These are phyloP conservation scores for Elsinoe australis DNA, from an alignment of 2,329 filamentous ascomycete genomes.

Conservation along the genomic window DNA sequence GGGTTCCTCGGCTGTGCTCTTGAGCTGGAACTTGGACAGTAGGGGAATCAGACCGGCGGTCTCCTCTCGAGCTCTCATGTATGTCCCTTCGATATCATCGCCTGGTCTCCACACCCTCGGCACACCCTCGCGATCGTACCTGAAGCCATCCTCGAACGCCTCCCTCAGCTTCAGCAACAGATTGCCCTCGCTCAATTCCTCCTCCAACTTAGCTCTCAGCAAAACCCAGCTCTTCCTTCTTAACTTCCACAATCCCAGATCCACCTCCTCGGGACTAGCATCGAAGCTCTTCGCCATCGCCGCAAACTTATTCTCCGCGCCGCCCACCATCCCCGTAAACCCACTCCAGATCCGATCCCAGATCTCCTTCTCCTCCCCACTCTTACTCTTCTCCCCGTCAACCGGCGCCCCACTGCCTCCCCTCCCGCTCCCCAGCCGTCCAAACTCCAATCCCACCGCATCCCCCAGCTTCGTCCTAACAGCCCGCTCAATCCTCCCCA, in stretches of 20 bases:
- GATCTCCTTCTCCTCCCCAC: constrained; percentile 65
- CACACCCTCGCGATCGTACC: constrained; percentile 90
- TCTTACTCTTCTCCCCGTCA: constrained; percentile 59
- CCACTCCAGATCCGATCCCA: constrained; percentile 94
- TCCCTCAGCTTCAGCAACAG: constrained; percentile 89
- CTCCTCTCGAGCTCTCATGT: constrained; percentile 85
- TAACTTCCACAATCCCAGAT: constrained; percentile 85
- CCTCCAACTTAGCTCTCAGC: constrained; percentile 81
- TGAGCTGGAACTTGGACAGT: constrained; percentile 73
- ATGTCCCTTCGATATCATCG: constrained; percentile 94
- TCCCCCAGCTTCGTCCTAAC: constrained; percentile 82
- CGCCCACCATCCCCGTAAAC: constrained; percentile 72
- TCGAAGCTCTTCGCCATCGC: constrained; percentile 90
- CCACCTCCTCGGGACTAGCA: constrained; percentile 81
- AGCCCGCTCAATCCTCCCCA: constrained; percentile 87
- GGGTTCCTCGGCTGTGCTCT: constrained; percentile 65
- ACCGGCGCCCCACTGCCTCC: constrained; percentile 76
- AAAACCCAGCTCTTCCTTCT: constrained; percentile 92
- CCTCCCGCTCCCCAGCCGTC: constrained; percentile 83
- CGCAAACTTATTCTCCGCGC: constrained; percentile 78
- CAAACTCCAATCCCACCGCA: constrained; percentile 87
- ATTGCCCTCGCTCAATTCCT: constrained; percentile 97
- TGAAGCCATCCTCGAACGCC: constrained; percentile 99
- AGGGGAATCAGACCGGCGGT: constrained; percentile 87
- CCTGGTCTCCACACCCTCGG: constrained; percentile 93